Percentiles rank a stretch among this genome's conserved stretches.
These are phyloP conservation scores for Scalesia atractyloides DNA, from an alignment of 129 eudicot genomes.

Conservation along the genomic window DNA sequence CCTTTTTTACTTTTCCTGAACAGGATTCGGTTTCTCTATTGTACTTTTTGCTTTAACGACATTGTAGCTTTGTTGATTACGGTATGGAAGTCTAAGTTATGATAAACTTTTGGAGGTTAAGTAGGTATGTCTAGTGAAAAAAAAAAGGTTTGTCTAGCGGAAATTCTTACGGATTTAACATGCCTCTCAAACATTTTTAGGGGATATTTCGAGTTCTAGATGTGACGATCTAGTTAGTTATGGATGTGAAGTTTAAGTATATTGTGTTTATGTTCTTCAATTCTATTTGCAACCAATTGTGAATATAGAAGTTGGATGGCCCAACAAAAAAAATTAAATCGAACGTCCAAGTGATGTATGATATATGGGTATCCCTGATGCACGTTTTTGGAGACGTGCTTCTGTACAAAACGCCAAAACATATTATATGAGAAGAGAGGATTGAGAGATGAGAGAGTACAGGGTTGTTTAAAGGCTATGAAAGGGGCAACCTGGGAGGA, in stretches of 20 bases:
- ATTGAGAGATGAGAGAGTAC: too few species aligned
- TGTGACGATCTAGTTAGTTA: neutral
- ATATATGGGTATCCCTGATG: too few species aligned
- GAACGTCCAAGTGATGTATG: neutral
- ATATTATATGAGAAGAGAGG: too few species aligned
- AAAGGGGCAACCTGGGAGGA: too few species aligned
- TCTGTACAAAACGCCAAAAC: too few species aligned
- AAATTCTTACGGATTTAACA: neutral
- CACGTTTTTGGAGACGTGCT: too few species aligned
- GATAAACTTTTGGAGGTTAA: slow-evolving; percentile 4
- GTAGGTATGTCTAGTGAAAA: neutral
- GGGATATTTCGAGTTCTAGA: neutral
- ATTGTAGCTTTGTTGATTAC: slow-evolving; percentile 20
- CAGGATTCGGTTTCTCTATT: slow-evolving; percentile 29
- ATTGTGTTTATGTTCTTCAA: neutral
- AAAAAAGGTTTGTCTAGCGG: neutral
- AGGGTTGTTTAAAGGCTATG: too few species aligned
- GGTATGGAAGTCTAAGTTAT: neutral
- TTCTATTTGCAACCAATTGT: neutral
- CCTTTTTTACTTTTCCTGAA: slow-evolving; percentile 23
- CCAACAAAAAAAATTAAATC: neutral
- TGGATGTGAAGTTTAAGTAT: neutral
- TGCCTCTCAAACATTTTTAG: neutral
- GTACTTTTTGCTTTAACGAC: slow-evolving; percentile 16
- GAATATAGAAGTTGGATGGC: neutral